Percentiles rank a stretch among this genome's conserved stretches.
phyloP scores from a whole-genome alignment of 768 basidiomycete species.

The Mycena amicta region DNA sequence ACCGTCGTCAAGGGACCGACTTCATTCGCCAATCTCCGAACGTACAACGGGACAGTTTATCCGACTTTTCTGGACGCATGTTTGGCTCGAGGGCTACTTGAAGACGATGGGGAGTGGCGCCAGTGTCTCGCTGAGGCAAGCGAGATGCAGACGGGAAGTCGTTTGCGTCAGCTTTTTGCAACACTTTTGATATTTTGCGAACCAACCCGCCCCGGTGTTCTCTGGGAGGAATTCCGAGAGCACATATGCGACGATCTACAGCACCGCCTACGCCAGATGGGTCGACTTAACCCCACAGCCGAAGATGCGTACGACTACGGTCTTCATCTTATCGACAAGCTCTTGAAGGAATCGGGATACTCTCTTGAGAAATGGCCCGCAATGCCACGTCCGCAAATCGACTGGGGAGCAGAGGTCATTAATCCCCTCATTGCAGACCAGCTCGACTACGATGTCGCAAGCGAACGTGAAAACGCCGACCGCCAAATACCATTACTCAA shows the following conservation, averaged over 20 bases:
- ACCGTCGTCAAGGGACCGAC: conserved; percentile 38
- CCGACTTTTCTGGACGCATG: conserved; percentile 44
- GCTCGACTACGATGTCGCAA: background rate
- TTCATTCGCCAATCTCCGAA: conserved; percentile 28
- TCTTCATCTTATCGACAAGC: conserved; percentile 38
- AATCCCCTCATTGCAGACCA: conserved; percentile 24
- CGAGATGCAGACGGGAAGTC: conserved; percentile 37
- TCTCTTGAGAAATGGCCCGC: conserved; percentile 23
- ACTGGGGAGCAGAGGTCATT: conserved; percentile 19
- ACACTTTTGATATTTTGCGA: conserved; percentile 38
- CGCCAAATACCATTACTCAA: conserved; percentile 26
- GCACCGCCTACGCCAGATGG: conserved; percentile 16
- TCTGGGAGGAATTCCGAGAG: conserved; percentile 38
- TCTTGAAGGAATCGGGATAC: conserved; percentile 27
- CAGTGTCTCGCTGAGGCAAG: conserved; percentile 44
- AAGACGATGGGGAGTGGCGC: conserved; percentile 51
- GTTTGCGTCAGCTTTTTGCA: conserved; percentile 40
- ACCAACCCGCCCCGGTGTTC: conserved; percentile 32
- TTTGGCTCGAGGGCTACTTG: conserved; percentile 40
- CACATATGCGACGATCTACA: conserved; percentile 47
- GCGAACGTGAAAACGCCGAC: conserved; percentile 5
- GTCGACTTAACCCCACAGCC: conserved; percentile 21
- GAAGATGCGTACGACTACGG: conserved; percentile 43
- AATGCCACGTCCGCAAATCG: conserved; percentile 9
- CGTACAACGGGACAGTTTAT: conserved; percentile 27